A percentile compares a stretch with the other conserved stretches of the same genome.
Conservation (phyloP, 2,329 filamentous ascomycete genomes). For the Alternaria brassicicola region DNA sequence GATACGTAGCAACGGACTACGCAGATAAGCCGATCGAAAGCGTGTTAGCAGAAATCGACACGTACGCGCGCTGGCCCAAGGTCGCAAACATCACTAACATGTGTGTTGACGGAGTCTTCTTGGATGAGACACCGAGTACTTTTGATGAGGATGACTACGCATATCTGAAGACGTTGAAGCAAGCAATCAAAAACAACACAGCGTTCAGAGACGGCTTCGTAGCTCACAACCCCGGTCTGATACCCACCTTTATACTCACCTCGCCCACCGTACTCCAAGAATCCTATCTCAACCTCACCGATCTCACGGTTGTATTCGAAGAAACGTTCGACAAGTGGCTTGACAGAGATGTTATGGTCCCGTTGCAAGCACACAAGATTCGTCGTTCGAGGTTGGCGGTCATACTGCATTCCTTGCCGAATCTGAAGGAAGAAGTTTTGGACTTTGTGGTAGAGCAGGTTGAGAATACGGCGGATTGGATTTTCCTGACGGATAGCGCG, state of each 20-base stretch:
- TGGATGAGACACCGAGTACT: conserved; percentile 57
- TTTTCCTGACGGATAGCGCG: conserved; percentile 36
- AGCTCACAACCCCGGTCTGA: conserved; percentile 41
- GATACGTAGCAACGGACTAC: conserved; percentile 61
- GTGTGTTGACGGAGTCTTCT: conserved; percentile 58
- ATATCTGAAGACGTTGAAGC: conserved; percentile 30
- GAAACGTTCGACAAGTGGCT: conserved; percentile 40
- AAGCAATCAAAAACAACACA: conserved; percentile 27
- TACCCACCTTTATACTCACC: conserved; percentile 24
- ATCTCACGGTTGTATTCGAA: conserved; percentile 43
- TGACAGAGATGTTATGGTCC: conserved; percentile 25
- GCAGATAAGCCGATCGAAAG: conserved; percentile 36
- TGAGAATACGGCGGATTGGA: conserved; percentile 38
- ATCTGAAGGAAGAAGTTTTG: conserved; percentile 29
- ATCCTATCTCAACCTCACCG: conserved; percentile 40
- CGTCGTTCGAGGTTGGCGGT: conserved; percentile 31
- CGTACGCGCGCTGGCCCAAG: conserved; percentile 56
- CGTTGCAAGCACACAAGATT: conserved; percentile 27
- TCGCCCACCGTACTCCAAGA: conserved; percentile 21
- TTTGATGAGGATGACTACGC: conserved; percentile 26
- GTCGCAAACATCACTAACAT: conserved; percentile 47
- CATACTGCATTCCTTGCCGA: conserved; percentile 37
- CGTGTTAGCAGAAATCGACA: conserved; percentile 52
- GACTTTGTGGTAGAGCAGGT: conserved; percentile 40
- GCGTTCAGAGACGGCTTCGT: conserved; percentile 34